Percentiles rank a stretch among this genome's conserved stretches.
These are phyloP conservation scores for Nicotiana rustica DNA, from an alignment of 305 asterid species.

Conservation along the genomic window DNA sequence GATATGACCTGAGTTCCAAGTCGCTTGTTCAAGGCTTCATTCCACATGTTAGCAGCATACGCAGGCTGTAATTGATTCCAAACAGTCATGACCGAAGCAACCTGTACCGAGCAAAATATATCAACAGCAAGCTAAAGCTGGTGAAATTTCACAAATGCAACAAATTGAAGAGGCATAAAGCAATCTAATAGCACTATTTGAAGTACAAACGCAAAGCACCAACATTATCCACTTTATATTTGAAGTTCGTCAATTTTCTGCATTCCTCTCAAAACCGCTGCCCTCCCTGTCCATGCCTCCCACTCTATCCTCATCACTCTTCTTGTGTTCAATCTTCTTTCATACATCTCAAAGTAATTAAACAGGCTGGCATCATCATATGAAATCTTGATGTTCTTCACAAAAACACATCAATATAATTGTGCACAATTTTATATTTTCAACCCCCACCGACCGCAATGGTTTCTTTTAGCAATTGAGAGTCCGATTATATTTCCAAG, in stretches of 20 bases:
- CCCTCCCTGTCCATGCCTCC: background rate
- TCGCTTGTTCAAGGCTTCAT: constrained; percentile 91
- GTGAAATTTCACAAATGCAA: constrained; percentile 25
- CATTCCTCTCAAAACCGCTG: background rate
- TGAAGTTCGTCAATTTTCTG: background rate
- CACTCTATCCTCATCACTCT: constrained; percentile 6
- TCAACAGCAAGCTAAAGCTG: background rate
- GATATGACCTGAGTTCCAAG: constrained; percentile 84
- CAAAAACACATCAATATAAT: background rate
- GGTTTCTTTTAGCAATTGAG: background rate
- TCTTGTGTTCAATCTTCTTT: background rate
- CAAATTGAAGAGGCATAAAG: constrained; percentile 22
- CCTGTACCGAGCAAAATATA: constrained; percentile 51
- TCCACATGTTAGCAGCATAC: constrained; percentile 91
- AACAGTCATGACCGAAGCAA: constrained; percentile 94
- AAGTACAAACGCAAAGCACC: background rate
- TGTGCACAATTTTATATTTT: background rate
- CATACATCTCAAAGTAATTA: constrained; percentile 13
- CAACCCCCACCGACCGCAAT: background rate
- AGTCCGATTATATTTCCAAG: background rate
- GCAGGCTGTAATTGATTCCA: constrained; percentile 90
- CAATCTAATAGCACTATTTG: background rate
- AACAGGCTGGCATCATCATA: background rate
- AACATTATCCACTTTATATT: background rate
- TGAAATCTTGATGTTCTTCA: constrained; percentile 19